Conservation (phyloP, 495 filamentous ascomycete species). For the Aspergillus carlsbadensis region DNA sequence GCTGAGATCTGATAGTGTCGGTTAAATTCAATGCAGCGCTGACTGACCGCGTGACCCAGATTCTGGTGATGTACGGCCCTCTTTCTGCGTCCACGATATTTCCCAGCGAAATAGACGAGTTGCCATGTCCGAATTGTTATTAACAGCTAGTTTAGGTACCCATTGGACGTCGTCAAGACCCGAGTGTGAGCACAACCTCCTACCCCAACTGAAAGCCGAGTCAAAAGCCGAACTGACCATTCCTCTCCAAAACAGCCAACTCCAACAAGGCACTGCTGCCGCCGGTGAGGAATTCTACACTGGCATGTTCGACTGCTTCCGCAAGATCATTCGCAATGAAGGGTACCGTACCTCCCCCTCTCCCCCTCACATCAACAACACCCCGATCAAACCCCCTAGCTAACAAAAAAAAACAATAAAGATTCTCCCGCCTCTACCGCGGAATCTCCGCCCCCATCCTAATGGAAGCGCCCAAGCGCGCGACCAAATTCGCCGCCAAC, state of each 20-base stretch:
- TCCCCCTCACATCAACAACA: neutral
- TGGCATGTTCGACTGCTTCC: constrained; percentile 96
- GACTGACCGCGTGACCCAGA: constrained; percentile 48
- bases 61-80: constrained; percentile 73
- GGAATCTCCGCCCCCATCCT: constrained; percentile 94
- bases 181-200: constrained; percentile 68
- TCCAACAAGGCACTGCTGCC: constrained; percentile 67
- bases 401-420: constrained; percentile 30
- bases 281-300: constrained; percentile 79
- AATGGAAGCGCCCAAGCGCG: constrained; percentile 98
- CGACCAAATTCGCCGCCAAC: constrained; percentile 98
- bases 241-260: constrained; percentile 58
- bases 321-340: constrained; percentile 92
- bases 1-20: neutral
- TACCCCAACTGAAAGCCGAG: neutral
- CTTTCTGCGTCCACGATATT: neutral
- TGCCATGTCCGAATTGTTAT: neutral
- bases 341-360: constrained; percentile 58
- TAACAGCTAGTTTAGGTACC: constrained; percentile 61
- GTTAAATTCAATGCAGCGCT: constrained; percentile 3
- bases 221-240: neutral
- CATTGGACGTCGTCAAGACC: constrained; percentile 97
- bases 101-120: neutral
- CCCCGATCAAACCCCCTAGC: neutral
- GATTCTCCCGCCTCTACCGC: constrained; percentile 86